Percentiles rank a stretch among this genome's conserved stretches.
Conservation (phyloP, 495 filamentous ascomycete species). For the Chaetomium tenue region DNA sequence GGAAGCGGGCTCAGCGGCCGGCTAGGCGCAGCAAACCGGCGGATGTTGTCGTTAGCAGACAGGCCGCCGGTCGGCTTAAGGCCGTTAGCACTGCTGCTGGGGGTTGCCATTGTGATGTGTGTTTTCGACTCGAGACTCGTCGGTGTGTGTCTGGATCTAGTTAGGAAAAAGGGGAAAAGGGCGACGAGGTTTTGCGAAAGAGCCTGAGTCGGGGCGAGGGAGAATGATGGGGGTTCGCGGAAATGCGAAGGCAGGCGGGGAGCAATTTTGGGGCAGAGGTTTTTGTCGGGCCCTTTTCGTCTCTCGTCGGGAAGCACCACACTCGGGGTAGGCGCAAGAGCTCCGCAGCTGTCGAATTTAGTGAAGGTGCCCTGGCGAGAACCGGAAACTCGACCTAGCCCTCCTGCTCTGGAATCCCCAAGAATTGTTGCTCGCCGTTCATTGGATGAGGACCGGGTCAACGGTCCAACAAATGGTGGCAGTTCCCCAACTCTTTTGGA, state of each 20-base stretch:
- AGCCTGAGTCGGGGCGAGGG: constrained; percentile 16
- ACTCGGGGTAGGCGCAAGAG: constrained; percentile 24
- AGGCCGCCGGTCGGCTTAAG: constrained; percentile 39
- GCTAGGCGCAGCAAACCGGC: constrained; percentile 90
- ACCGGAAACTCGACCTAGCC: constrained; percentile 16
- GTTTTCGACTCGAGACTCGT: constrained; percentile 22
- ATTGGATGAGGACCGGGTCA: constrained; percentile 34
- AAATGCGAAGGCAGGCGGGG: constrained; percentile 22
- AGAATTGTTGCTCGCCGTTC: constrained; percentile 27
- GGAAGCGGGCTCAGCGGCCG: constrained; percentile 83
- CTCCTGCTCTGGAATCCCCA: constrained; percentile 27
- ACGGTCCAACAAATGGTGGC: constrained; percentile 38
- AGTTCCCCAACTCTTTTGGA: constrained; percentile 41
- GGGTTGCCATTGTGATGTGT: constrained; percentile 43
- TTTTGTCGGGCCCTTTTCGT: constrained; percentile 30
- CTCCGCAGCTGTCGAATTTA: constrained; percentile 30
- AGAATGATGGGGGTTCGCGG: constrained; percentile 13
- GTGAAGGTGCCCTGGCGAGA: constrained; percentile 18
- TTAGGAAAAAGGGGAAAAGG: constrained; percentile 14
- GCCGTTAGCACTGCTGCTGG: constrained; percentile 40
- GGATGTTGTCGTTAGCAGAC: constrained; percentile 97
- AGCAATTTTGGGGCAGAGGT: constrained; percentile 29
- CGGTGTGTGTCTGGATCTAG: constrained; percentile 14
- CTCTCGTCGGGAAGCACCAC: constrained; percentile 25
- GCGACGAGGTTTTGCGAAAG: constrained; percentile 15